Base-by-base conservation (phyloP, 768 basidiomycete genomes). In the Agaricus subrufescens region DNA sequence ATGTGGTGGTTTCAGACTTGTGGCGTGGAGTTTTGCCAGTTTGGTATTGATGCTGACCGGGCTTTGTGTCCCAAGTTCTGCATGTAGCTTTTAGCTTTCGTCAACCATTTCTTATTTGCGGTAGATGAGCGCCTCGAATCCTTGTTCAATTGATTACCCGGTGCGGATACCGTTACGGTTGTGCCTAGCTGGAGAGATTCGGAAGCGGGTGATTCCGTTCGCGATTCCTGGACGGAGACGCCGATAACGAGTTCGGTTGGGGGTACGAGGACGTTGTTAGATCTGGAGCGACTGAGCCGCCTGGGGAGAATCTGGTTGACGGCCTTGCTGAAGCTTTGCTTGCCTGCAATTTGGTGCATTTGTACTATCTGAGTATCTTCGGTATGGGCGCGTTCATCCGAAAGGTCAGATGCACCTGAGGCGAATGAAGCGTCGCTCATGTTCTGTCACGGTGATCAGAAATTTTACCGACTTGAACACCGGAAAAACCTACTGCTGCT, bases 111-210 rank as follows among this genome's bases (percentile, higher is more conserved):
- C 47, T 27, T 47, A 42, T 39, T 42, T 29, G 38, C 19, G 40
- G 27, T 26, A 40, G 46, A 31, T 30, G 47, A 31, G 47, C 40
- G 54, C 46, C 47, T 54, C 15, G 53, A 54, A 15, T 34, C 19
- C 31, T 38, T 46, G 45, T 49, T 38, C 1, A 56, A n/a, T 11
- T 31, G 42, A 29, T 47, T 49, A 31, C 54, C 54, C 23, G 46
- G 54, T n/a, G 55, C 48, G 38, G 55, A 50, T 37, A 56, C 55
- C 10, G 55, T 56, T 15, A 44, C 42, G 3, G 34, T 56, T 42
- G 47, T 56, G 37, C 54, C 54, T 50, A 56, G 31, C 31, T 50
- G 34, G 42, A 39, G 23, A n/a, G 42, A 1, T n/a, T 56, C 55
- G 34, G 25, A 4, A 8, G 42, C 42, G 31, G 49, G 27, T 4